Conservation (phyloP, 1,139 yeast species). For the Pichia terricola region DNA sequence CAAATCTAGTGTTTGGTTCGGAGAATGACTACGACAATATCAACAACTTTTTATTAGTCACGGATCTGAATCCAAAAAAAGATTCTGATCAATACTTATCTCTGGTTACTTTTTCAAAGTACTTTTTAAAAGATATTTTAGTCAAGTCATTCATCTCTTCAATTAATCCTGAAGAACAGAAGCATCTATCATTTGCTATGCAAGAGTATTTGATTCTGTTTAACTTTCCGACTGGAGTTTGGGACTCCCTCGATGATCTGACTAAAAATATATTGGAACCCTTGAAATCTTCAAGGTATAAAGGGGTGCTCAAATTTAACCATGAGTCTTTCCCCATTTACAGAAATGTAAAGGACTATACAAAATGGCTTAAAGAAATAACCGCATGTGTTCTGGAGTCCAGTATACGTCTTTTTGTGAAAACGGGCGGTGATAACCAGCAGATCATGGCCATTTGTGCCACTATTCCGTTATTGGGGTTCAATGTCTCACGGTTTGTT, state of each 20-base stretch:
- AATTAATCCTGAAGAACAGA: constrained; percentile 76
- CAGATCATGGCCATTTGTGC: constrained; percentile 4
- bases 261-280: constrained; percentile 74
- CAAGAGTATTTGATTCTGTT: constrained; percentile 73
- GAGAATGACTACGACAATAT: constrained; percentile 9
- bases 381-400: constrained; percentile 34
- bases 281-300: constrained; percentile 62
- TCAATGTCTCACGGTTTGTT: constrained; percentile 59
- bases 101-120: constrained; percentile 51
- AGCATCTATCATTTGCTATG: constrained; percentile 79
- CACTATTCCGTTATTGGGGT: constrained; percentile 30
- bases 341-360: constrained; percentile 33
- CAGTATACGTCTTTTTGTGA: constrained; percentile 1
- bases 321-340: constrained; percentile 40
- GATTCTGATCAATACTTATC: constrained; percentile 39
- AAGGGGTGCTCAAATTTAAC: constrained; percentile 25
- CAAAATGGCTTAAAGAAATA: constrained; percentile 61
- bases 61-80: constrained; percentile 5
- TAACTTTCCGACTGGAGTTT: constrained; percentile 37
- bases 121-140: constrained; percentile 57
- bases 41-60: constrained; percentile 9
- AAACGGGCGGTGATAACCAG: background rate
- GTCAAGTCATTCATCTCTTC: constrained; percentile 85
- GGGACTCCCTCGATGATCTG: constrained; percentile 59
- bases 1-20: background rate